phyloP scores from a whole-genome alignment of 1,284 basidiomycete species.

The Pisolithus thermaeus region DNA sequence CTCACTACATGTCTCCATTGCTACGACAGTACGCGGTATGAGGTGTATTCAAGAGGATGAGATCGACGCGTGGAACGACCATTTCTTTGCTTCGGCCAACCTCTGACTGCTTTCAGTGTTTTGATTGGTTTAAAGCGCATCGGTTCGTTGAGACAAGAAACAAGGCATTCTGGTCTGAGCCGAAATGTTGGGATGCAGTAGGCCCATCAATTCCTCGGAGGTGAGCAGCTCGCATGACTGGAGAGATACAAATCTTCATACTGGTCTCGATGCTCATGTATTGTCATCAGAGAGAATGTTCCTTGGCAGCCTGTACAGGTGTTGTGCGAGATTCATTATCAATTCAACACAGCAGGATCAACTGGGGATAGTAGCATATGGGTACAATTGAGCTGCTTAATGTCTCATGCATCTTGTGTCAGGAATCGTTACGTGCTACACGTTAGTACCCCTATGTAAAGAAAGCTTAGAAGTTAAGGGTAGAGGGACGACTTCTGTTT shows the following conservation, averaged over 20 bases:
- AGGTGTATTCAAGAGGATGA: constrained; percentile 68
- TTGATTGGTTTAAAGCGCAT: constrained; percentile 49
- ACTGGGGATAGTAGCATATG: too few relatives aligned
- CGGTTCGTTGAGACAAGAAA: constrained; percentile 54
- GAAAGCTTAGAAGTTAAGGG: constrained; percentile 27
- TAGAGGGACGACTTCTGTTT: constrained; percentile 21
- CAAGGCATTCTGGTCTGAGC: constrained; percentile 55
- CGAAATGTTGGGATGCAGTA: constrained; percentile 46
- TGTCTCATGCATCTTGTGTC: too few relatives aligned
- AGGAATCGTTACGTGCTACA: too few relatives aligned
- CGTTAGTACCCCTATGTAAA: constrained; percentile 27
- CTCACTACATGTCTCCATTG: constrained; percentile 82
- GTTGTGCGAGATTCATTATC: too few relatives aligned
- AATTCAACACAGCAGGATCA: too few relatives aligned
- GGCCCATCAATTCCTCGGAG: constrained; percentile 61
- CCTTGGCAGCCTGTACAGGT: too few relatives aligned
- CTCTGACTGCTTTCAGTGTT: constrained; percentile 48
- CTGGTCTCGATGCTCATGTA: too few relatives aligned
- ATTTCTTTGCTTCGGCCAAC: neutral
- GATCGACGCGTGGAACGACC: constrained; percentile 67
- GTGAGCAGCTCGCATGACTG: too few relatives aligned
- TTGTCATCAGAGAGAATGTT: too few relatives aligned
- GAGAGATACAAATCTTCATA: too few relatives aligned
- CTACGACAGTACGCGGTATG: constrained; percentile 61
- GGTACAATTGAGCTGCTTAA: too few relatives aligned